These are phyloP conservation scores for Tolypocladium cylindrosporum DNA, from an alignment of 2,329 filamentous ascomycete genomes.

Conservation along the genomic window DNA sequence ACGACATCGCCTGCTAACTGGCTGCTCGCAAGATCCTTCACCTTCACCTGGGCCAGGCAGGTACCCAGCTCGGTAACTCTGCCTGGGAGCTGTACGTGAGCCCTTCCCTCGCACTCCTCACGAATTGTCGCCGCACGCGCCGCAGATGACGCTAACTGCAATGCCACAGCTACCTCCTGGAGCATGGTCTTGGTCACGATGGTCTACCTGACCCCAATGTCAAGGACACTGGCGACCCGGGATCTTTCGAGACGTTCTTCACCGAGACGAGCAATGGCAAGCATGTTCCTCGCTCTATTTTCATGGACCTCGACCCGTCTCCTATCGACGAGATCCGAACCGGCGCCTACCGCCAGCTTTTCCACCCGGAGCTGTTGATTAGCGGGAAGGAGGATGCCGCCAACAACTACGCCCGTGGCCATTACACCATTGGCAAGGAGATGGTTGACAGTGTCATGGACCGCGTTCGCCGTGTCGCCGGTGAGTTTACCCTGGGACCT, in stretches of 20 bases:
- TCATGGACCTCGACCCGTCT: constrained; percentile 63
- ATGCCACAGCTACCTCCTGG: constrained; percentile 53
- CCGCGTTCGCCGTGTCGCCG: constrained; percentile 58
- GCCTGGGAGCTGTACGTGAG: constrained; percentile 63
- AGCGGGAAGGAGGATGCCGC: constrained; percentile 69
- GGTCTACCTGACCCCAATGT: constrained; percentile 53
- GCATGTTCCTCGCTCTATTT: constrained; percentile 63
- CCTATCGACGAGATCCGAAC: constrained; percentile 67
- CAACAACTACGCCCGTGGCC: constrained; percentile 69
- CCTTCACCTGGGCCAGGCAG: constrained; percentile 58
- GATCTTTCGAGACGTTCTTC: constrained; percentile 65
- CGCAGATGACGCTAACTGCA: constrained; percentile 11
- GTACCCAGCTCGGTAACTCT: constrained; percentile 64
- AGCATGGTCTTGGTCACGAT: constrained; percentile 59
- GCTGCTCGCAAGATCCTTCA: constrained; percentile 42
- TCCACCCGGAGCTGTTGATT: constrained; percentile 63
- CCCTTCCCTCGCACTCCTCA: constrained; percentile 11
- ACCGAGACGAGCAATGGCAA: constrained; percentile 62
- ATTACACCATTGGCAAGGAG: constrained; percentile 70
- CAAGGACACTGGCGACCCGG: constrained; percentile 48
- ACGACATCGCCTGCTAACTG: constrained; percentile 6
- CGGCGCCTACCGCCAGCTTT: constrained; percentile 56
- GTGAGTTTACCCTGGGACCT: constrained; percentile 29
- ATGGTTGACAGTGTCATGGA: constrained; percentile 63
- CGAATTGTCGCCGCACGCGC: neutral